Evolutionary conservation across 768 basidiomycete species (phyloP).

Genomic region (Hypholoma fasciculare): DNA sequence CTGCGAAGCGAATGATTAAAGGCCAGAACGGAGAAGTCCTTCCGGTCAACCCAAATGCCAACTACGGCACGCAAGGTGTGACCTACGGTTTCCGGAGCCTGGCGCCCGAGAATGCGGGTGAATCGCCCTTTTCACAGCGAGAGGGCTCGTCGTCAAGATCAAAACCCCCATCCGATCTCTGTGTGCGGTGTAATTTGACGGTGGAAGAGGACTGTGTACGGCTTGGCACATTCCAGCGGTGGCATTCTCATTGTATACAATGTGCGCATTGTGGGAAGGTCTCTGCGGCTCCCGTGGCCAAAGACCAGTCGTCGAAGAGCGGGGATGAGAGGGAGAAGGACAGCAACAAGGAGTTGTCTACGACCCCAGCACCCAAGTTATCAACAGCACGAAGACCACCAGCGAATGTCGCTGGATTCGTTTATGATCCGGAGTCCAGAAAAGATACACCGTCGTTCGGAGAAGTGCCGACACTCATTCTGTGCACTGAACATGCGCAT

Average conservation of each 20-base stretch:
- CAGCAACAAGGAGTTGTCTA: constrained; percentile 20
- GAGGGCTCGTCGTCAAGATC: constrained; percentile 52
- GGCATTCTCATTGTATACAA: constrained; percentile 95
- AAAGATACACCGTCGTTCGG: constrained; percentile 72
- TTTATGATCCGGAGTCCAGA: constrained; percentile 71
- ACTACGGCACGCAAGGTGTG: constrained; percentile 81
- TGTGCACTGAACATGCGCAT: constrained; percentile 79
- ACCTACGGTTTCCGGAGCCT: constrained; percentile 93
- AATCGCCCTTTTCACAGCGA: constrained; percentile 70
- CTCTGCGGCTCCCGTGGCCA: constrained; percentile 61
- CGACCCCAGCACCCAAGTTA: constrained; percentile 54
- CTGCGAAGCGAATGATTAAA: constrained; percentile 74
- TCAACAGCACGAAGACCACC: constrained; percentile 72
- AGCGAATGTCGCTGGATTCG: constrained; percentile 78
- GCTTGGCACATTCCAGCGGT: constrained; percentile 92
- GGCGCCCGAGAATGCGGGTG: constrained; percentile 88
- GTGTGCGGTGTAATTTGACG: constrained; percentile 83
- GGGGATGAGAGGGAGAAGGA: constrained; percentile 51
- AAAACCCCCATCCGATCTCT: constrained; percentile 89
- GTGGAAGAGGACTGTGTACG: constrained; percentile 98
- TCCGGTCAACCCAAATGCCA: constrained; percentile 42
- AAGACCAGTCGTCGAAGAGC: constrained; percentile 55
- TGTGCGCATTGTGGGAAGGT: constrained; percentile 79
- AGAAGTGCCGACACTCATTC: constrained; percentile 68
- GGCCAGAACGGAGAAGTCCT: constrained; percentile 68